Base-by-base conservation (phyloP, 108 stramenopile genomes). In the Chaetoceros muelleri region DNA sequence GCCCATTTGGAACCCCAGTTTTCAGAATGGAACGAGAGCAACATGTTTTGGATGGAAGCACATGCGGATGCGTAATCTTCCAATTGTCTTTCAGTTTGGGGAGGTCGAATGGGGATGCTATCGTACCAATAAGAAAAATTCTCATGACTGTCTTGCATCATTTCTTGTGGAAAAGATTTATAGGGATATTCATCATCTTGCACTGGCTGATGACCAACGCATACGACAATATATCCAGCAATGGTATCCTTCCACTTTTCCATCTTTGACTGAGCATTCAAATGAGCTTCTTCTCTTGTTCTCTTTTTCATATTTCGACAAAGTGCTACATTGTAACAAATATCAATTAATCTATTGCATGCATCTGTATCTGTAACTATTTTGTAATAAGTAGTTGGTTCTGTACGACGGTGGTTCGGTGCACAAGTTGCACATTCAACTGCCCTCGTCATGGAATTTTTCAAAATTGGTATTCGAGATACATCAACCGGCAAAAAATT, bases 11-110 rank as follows among this genome's bases (percentile, higher is more conserved):
- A 64, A 21, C 66, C 73, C n/a, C 84, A 58, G 21, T 71, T 66
- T 48, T 86, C 84, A 2, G 78, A 55, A 60, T 86, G 84, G 28
- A 90, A 66, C 48, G 69, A 70, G 17, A 80, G 58, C 45, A 90
- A 28, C 1, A 86, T 62, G 44, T 82, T 84, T 50, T 90, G 84
- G 19, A 83, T 60, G 0, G 82, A 81, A 18, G 89, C 82, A 61
- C 76, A 85, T 8, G 84, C 57, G 1, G 80, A 57, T 8, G 82
- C 89, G 47, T 84, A 86, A 62, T 86, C 82, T 58, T 86, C 89
- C 48, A 90, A 40, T 59, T 84, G 80, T 29, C 56, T 58, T 17
- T 74, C 70, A 2, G 76, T 79, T 21, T 40, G 30, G 0, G 85
- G 89, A 20, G 84, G 65, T 3, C 57, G 55, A 49, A 71, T 78